Base-by-base conservation (phyloP, 1,139 yeast genomes). In the Sugiyamaella pinicola region DNA sequence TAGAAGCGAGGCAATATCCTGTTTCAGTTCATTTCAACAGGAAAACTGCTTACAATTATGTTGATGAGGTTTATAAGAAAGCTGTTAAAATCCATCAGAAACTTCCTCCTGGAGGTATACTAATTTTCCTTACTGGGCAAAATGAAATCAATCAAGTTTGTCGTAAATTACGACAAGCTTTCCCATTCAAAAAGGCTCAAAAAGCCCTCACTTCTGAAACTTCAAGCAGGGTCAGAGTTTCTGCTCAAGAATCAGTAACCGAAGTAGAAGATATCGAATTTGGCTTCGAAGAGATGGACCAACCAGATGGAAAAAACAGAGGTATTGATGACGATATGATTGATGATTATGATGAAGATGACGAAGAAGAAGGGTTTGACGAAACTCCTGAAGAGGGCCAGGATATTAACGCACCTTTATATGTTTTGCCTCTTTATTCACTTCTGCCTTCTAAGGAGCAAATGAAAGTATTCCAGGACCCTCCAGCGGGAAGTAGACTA, bases 1-100 rank as follows among this genome's bases (percentile, higher is more conserved):
- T 95, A n/a, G 91, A 87, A 52, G 96, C 99, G 0, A 82, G 99
- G 68, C 99, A 93, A 66, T 90, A 80, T 65, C 97, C 99, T 0
- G 99, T 95, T 0, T 83, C 96, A 13, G 79, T 87, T 17, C 99
- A 95, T 70, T 95, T 95, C 73, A 89, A 85, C 70, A 81, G 86
- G 58, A 80, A 82, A 35, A 95, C 99, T 0, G 77, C 82, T 1
- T 81, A 74, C 58, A 84, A 91, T 57, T 95, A 93, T 65, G 75
- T 85, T 39, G 96, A 87, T 38, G 98, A 93, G 65, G 95, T 96
- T 0, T 87, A 83, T 64, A 81, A 80, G 58, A 95, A 93, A 66
- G 78, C 96, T 0, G 82, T 89, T 62, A 91, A 93, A 65, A 91
- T 95, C 52, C 99, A 95, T 65, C 81, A 79, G 59, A 78, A 78